Conservation (phyloP, 768 basidiomycete genomes). For the Mrakia hoshinonis region DNA sequence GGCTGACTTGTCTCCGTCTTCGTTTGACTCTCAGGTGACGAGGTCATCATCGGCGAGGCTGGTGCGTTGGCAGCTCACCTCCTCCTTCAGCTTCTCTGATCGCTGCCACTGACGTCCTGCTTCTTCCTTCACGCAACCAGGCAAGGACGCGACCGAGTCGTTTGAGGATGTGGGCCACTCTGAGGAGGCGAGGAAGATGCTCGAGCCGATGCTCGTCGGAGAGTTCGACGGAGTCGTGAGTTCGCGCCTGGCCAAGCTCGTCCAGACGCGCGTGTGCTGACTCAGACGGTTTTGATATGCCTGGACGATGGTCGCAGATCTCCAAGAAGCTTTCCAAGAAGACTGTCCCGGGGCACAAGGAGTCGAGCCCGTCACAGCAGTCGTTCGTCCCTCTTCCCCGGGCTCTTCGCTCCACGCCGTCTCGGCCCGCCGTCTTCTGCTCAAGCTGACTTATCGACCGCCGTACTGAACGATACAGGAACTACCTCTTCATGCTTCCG, state of each 20-base stretch:
- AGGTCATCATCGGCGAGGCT: constrained; percentile 87
- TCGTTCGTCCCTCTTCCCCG: constrained; percentile 5
- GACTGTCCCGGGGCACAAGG: constrained; percentile 20
- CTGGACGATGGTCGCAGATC: background rate
- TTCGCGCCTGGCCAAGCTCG: background rate
- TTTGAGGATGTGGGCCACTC: constrained; percentile 99
- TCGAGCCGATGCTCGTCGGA: constrained; percentile 70
- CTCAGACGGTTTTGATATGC: too few species aligned
- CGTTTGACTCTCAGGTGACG: constrained; percentile 55
- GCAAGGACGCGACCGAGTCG: constrained; percentile 79
- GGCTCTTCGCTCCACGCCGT: background rate
- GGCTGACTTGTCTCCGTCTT: background rate
- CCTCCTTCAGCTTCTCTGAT: background rate
- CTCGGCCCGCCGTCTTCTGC: background rate
- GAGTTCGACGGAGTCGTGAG: constrained; percentile 60
- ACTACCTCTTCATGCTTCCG: constrained; percentile 76
- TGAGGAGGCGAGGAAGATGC: constrained; percentile 83
- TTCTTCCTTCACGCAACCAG: constrained; percentile 22
- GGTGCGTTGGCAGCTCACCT: constrained; percentile 37
- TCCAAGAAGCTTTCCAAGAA: constrained; percentile 20
- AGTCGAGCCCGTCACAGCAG: constrained; percentile 28
- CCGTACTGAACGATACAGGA: constrained; percentile 35
- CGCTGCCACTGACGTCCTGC: background rate
- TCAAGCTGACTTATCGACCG: background rate
- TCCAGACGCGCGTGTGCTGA: too few species aligned